Conservation (phyloP, 768 basidiomycete species). For the Kwoniella sp. region DNA sequence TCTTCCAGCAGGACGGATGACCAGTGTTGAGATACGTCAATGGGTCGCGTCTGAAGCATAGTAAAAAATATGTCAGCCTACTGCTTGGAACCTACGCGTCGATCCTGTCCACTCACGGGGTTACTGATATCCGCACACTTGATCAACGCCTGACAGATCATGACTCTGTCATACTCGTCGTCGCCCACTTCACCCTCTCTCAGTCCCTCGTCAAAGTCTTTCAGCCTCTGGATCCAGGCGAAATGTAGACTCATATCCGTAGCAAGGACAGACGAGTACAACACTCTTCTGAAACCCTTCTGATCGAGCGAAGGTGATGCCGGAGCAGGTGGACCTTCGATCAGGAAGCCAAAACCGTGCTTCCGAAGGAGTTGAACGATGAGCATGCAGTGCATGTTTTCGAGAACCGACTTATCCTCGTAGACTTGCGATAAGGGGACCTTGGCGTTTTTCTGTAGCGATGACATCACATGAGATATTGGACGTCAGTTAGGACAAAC, state of each 20-base stretch:
- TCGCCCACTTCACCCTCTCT: conserved; percentile 21
- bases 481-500: too few relatives aligned
- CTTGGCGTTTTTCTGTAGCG: conserved; percentile 81
- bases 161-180: conserved; percentile 62
- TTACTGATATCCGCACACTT: conserved; percentile 99
- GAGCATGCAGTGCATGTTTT: conserved; percentile 83
- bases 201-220: conserved; percentile 58
- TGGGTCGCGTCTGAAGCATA: conserved; percentile 75
- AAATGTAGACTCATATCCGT: conserved; percentile 94
- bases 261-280: conserved; percentile 80
- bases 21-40: conserved; percentile 90
- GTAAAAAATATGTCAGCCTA: conserved; percentile 12
- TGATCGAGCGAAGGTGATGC: conserved; percentile 35
- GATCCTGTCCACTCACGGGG: conserved; percentile 67
- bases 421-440: conserved; percentile 85
- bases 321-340: conserved; percentile 33
- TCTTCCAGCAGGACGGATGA: conserved; percentile 83
- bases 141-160: conserved; percentile 86
- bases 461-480: too few relatives aligned
- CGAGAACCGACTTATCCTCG: conserved; percentile 84
- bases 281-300: conserved; percentile 67
- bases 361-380: conserved; percentile 76
- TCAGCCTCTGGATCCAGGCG: conserved; percentile 75
- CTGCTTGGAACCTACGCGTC: background rate
- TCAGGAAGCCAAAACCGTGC: conserved; percentile 68